Base-by-base conservation (phyloP, 345 rosid genomes). In the Cardiospermum halicacabum region DNA sequence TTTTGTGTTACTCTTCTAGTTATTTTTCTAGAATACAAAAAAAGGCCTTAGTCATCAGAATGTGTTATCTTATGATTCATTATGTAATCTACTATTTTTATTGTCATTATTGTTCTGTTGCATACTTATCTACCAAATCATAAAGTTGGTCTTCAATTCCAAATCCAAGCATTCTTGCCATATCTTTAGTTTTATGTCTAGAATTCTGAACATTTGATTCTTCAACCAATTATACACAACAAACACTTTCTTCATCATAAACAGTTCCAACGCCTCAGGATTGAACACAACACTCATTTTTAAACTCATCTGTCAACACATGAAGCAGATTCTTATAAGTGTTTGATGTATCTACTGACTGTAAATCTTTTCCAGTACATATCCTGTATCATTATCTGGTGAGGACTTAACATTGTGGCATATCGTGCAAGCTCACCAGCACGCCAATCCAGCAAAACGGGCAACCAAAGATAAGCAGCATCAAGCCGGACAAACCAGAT, bases 101-200 rank as follows among this genome's bases (percentile, higher is more conserved):
- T n/a, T n/a, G n/a, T n/a, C n/a, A n/a, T n/a, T 26, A 59, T 51
- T 69, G 51, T 72, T 49, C 45, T 26, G 49, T 37, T 5, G 69
- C 58, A 19, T 65, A 54, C 45, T 76, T 60, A 68, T 84, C 85
- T 28, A 86, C 72, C 61, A 88, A 68, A 75, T 90, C 84, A 53
- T 83, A 88, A 61, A 90, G 84, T 22, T 85, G 84, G 30, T 88
- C 89, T 30, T 87, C 89, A 21, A 89, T 74, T 19, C 90, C 94
- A 60, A 89, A 89, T 34, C 94, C 98, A 27, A 93, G 92, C 94
- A 89, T 88, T 67, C 90, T 85, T 18, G 96, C 98, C 97, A 93
- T 93, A 65, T 83, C 88, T 54, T 72, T 72, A 0, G 97, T 78
- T 79, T 92, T 92, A 56, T 81, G 58, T 72, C 93, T 77, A 28